Evolutionary conservation across 768 basidiomycete species (phyloP).

Genomic region (Rhizopogon salebrosus): DNA sequence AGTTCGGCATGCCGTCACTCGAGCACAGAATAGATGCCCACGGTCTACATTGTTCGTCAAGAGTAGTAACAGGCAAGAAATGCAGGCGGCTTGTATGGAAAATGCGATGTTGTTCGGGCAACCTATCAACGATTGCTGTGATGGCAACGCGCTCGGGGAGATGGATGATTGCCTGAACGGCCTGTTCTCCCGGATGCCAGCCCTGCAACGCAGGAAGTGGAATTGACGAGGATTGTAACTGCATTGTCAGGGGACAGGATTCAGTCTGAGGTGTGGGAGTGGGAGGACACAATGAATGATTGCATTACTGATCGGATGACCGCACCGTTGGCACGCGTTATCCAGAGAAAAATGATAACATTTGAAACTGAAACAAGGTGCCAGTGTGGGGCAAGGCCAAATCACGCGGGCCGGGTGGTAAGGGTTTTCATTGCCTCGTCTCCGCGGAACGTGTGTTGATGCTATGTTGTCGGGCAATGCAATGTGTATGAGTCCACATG

Average conservation of each 20-base stretch:
- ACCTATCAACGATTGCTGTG: constrained; percentile 16
- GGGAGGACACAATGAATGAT: not conserved
- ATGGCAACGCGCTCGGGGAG: constrained; percentile 20
- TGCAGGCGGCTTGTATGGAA: constrained; percentile 26
- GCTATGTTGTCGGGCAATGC: not conserved
- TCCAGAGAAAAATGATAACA: not conserved
- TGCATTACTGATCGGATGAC: not conserved
- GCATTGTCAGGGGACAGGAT: not conserved
- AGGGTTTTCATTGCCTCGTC: not conserved
- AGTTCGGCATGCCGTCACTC: constrained; percentile 18
- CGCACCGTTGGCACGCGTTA: not conserved
- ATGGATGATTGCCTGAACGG: constrained; percentile 21
- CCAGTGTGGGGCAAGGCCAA: too few relatives aligned
- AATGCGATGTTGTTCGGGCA: constrained; percentile 27
- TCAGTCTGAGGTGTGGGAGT: not conserved
- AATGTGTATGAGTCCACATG: too few relatives aligned
- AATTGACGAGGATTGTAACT: not conserved
- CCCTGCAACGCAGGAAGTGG: constrained; percentile 25
- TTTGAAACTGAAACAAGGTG: too few relatives aligned
- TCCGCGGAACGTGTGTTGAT: not conserved
- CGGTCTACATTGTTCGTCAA: constrained; percentile 25
- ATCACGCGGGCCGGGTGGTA: not conserved
- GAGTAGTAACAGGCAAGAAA: constrained; percentile 27
- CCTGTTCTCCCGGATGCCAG: constrained; percentile 37
- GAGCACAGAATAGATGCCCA: constrained; percentile 30